Evolutionary conservation across 139 green algal species (phyloP), one percentile per base, ranked within the genome.

Genomic region (Chlorella sp.): DNA sequence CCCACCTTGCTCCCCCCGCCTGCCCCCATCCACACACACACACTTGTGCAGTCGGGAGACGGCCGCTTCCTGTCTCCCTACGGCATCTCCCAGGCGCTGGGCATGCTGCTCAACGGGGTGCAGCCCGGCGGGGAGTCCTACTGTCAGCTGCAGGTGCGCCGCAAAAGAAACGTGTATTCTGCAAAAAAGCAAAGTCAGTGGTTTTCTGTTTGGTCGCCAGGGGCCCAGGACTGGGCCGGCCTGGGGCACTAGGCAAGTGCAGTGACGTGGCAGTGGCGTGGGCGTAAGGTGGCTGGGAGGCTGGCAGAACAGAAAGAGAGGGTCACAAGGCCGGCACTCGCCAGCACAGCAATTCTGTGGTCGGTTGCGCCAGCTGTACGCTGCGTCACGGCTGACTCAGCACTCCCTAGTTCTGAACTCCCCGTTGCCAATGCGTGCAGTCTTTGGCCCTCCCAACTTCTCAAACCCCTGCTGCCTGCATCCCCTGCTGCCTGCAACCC

Each of bases 71-170:
- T 93, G 68, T 91, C 86, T 0, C 90, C 90, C 64, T 91, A 71
- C 21, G 86, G 90, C 68, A 77, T 93, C 2, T 87, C 81, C 19
- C 90, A 89, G 16, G 90, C 90, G 37, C 66, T 93, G 79, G 86
- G 28, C 48, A 93, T 93, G 90, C 68, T 93, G n/a, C 66, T 93
- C 28, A 86, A 90, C 42, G 90, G 87, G 15, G 86, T 61, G 32
- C 53, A 86, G 86, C 66, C 71, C 11, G 90, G 90, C 1, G 77
- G 86, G 16, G 34, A 73, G 11, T 89, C 90, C 14, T 87, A 90
- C 68, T n/a, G 36, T 18, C 76, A 91, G 48, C 80, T 93, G 40
- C 84, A 81, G 66, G 79, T 68, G 30, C 2, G 78, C 42, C 14
- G 36, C 73, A 68, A 80, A n/a, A n/a, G n/a, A n/a, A n/a, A n/a